phyloP scores from a whole-genome alignment of 495 filamentous ascomycete genomes.

The Talaromyces proteolyticus region DNA sequence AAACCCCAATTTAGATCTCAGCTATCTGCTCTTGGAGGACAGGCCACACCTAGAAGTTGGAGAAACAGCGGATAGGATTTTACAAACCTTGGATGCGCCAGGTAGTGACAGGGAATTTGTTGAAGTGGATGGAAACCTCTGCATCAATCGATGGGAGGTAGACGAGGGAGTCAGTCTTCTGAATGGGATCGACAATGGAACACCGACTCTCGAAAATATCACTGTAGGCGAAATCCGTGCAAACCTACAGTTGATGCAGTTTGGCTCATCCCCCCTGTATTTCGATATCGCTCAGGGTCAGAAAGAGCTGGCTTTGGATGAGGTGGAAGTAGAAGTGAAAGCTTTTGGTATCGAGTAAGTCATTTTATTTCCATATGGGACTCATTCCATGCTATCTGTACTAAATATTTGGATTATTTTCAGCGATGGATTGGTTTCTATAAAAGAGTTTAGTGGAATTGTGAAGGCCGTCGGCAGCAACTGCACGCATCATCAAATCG shows the following conservation, averaged over 20 bases:
- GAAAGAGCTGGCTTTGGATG: slow-evolving; percentile 12
- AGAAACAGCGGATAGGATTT: neutral
- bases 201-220: neutral
- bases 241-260: too few relatives aligned
- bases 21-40: neutral
- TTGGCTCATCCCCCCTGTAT: neutral
- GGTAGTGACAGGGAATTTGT: neutral
- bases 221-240: too few relatives aligned
- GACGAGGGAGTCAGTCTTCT: neutral
- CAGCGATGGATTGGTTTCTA: too few relatives aligned
- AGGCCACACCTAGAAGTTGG: neutral
- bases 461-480: slow-evolving; percentile 44
- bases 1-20: slow-evolving; percentile 5
- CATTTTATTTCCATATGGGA: neutral
- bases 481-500: slow-evolving; percentile 40
- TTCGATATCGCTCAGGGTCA: neutral
- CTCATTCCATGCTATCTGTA: neutral
- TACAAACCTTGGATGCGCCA: neutral
- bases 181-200: neutral
- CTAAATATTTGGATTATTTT: neutral
- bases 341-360: neutral
- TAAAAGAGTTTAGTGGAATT: slow-evolving; percentile 26
- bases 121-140: slow-evolving; percentile 1
- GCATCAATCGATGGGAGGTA: slow-evolving; percentile 2
- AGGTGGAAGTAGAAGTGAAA: slow-evolving; percentile 7